Base-by-base conservation (phyloP, 2,329 filamentous ascomycete genomes). In the Aspergillus ochraceus region DNA sequence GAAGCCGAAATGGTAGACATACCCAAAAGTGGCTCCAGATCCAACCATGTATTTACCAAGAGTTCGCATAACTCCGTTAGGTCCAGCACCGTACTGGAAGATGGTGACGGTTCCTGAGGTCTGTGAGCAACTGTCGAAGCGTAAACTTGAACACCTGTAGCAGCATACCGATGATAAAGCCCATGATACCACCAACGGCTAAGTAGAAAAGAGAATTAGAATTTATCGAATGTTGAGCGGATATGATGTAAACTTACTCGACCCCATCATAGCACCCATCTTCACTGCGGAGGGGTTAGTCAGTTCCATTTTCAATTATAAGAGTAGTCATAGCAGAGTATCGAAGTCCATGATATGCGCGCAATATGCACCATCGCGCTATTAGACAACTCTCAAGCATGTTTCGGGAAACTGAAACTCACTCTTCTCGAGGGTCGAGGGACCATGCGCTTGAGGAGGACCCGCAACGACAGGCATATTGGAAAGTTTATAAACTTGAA, bases 201-300 rank as follows among this genome's bases (percentile, higher is more conserved):
- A 47, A 60, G 63, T 45, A 58, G 49, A 22, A 55, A 49, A 3
- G 46, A 22, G 36, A 19, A 49, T 59, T 59, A 61, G 55, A 52
- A 45, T 56, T 9, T 24, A 58, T 59, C 26, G 10, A 58, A 29
- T 30, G 52, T 6, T n/a, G 47, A 17, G 22, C 19, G 14, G 19
- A 49, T 52, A 52, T 53, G 19, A n/a, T n/a, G 46, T 50, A 50
- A 42, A 86, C 92, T 71, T 90, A 98, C 94, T 96, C 76, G 92
- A 91, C 69, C 95, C 95, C 92, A 98, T 98, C 89, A 99, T 89
- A 64, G 90, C 92, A 70, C 95, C 95, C 92, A 98, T 97, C 84
- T 97, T 97, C 77, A 93, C 92, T 96, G 75, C 69, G 65, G 52
- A 59, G 46, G 42, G 29, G 76, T 80, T 72, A 74, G 53, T 32